Evolutionary conservation across 1,284 basidiomycete species (phyloP).

Genomic region (Puccinia brachypodii): DNA sequence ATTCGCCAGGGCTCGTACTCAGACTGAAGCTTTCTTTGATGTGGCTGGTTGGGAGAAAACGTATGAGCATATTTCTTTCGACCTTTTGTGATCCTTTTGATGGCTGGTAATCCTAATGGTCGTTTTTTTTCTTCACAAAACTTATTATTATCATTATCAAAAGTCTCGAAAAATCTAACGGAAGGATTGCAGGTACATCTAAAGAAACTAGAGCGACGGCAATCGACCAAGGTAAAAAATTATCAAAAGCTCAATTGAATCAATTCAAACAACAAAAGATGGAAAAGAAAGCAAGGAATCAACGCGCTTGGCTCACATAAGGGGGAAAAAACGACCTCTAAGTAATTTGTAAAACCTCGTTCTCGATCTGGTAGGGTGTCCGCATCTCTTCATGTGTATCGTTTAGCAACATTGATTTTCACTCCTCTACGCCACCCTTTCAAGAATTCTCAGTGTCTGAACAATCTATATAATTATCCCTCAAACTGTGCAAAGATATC

Average conservation of each 20-base stretch:
- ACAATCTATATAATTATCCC: no score
- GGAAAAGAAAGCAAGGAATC: constrained; percentile 16
- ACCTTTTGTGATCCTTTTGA: no score
- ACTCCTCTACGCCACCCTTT: no score
- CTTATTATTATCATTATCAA: no score
- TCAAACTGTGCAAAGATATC: no score
- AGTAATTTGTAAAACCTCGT: neutral
- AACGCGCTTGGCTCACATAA: constrained; percentile 35
- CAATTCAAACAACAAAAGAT: constrained; percentile 34
- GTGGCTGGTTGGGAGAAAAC: constrained; percentile 42
- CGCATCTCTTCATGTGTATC: no score
- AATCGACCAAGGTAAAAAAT: constrained; percentile 7
- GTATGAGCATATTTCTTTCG: neutral
- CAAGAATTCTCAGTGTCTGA: no score
- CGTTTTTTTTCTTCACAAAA: neutral
- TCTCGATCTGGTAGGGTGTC: neutral
- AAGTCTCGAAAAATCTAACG: constrained; percentile 39
- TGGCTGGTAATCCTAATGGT: no score
- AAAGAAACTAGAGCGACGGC: constrained; percentile 5
- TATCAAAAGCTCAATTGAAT: constrained; percentile 15
- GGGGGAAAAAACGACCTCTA: neutral
- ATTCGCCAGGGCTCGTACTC: constrained; percentile 9
- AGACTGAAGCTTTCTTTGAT: constrained; percentile 41
- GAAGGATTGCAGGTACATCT: constrained; percentile 6
- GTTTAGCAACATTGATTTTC: no score